Conservation (phyloP, 2,329 filamentous ascomycete species). For the Ceratocystis variospora region DNA sequence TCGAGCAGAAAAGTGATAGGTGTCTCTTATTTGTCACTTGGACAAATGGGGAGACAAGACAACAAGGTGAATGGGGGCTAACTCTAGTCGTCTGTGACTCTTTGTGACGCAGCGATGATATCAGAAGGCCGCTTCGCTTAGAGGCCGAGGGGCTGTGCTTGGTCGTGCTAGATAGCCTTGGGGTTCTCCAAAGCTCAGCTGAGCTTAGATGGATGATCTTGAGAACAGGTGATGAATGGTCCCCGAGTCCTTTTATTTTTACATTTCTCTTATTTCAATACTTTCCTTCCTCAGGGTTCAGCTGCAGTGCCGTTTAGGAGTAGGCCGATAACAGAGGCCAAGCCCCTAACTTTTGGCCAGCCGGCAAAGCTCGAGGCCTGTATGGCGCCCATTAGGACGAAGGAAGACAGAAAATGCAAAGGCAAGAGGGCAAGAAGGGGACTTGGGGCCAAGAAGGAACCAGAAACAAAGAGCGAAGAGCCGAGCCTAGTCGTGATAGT, state of each 20-base stretch:
- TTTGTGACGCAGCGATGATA: neutral
- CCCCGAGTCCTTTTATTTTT: neutral
- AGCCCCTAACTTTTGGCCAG: no score
- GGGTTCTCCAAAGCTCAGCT: neutral
- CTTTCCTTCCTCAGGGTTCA: neutral
- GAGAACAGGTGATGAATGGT: neutral
- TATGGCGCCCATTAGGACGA: neutral
- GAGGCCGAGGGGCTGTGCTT: neutral
- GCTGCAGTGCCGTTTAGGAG: neutral
- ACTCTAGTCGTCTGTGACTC: neutral
- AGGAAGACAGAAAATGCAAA: neutral
- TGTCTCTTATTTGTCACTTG: no score
- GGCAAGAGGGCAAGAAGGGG: neutral
- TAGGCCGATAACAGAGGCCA: no score
- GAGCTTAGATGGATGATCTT: neutral
- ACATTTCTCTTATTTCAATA: neutral
- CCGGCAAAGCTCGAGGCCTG: neutral
- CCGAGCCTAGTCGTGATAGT: neutral
- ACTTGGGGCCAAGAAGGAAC: neutral
- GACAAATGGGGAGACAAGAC: no score
- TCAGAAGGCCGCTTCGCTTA: neutral
- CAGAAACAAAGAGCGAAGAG: neutral
- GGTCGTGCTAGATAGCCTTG: neutral
- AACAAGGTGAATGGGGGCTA: no score
- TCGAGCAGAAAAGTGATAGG: no score